Conservation (phyloP, 257 asterid species). For the Avicennia marina region DNA sequence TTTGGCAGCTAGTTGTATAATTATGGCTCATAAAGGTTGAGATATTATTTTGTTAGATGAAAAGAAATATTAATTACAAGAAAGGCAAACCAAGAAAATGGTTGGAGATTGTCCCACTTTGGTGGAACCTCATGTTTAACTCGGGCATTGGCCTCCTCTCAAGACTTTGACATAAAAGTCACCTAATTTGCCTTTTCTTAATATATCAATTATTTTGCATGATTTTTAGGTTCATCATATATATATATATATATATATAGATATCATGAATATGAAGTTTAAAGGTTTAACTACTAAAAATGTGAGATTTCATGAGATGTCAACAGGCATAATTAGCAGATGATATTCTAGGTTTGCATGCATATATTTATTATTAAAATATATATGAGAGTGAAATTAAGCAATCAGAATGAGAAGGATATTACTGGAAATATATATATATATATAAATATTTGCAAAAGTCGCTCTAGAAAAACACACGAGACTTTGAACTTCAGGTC, state of each 20-base stretch:
- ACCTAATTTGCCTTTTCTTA: background rate
- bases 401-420: slow-evolving; percentile 10
- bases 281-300: background rate
- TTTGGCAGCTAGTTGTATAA: slow-evolving; percentile 20
- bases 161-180: no score
- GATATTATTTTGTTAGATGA: slow-evolving; percentile 7
- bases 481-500: slow-evolving; percentile 14
- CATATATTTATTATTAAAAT: no score
- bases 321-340: background rate
- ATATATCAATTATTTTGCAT: background rate
- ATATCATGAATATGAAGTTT: background rate
- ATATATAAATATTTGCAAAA: no score
- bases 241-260: background rate
- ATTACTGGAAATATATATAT: background rate
- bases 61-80: slow-evolving; percentile 5
- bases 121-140: slow-evolving; percentile 23
- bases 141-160: slow-evolving; percentile 11
- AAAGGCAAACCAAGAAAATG: slow-evolving; percentile 21
- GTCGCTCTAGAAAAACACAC: slow-evolving; percentile 6
- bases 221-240: background rate
- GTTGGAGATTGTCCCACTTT: slow-evolving; percentile 29
- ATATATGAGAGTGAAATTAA: no score
- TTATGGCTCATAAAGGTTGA: slow-evolving; percentile 22
- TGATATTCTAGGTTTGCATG: background rate
- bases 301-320: slow-evolving; percentile 1